Base-by-base conservation (phyloP, 306 rosid genomes). In the Trichosanthes cucumerina region DNA sequence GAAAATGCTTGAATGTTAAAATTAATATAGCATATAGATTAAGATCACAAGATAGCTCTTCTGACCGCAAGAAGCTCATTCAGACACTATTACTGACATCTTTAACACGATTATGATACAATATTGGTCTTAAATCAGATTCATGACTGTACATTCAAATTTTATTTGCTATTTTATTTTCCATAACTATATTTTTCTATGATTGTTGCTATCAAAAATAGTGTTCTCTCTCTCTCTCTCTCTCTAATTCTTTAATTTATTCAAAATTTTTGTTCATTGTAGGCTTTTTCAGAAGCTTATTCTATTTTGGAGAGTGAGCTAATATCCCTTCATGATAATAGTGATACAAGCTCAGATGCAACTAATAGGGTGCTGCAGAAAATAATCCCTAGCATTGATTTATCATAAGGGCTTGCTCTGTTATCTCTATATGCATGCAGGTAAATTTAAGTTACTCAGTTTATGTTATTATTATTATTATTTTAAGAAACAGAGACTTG, bases 251-350 rank as follows among this genome's bases (percentile, higher is more conserved):
- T 66, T 5, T 26, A 47, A 47, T 72, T 28, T 74, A 74, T 9
- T 50, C 44, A 50, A 50, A 18, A 46, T 71, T 58, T 49, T 63
- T 84, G 64, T 80, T 9, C 86, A 81, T 82, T 83, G 82, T 76
- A 93, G 98, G 98, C 97, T 41, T 93, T 91, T 84, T 86, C 97
- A 53, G 98, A 93, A 80, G 98, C 98, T 56, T 90, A 89, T 82
- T 83, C 88, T 64, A 82, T 88, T 84, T 84, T 93, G 86, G 97
- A 93, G 86, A 86, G 81, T 78, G 92, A 90, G 86, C 85, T 86
- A 36, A 52, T 84, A 49, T 79, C 85, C 73, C 84, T 93, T 80
- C 79, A 80, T 64, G 71, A 71, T 80, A 88, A 83, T 81, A 90
- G 83, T 9, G 93, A 90, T 58, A 46, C 86, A 56, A 68, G 82